Evolutionary conservation across 306 rosid species (phyloP).

Genomic region (Lathyrus tuberosus): DNA sequence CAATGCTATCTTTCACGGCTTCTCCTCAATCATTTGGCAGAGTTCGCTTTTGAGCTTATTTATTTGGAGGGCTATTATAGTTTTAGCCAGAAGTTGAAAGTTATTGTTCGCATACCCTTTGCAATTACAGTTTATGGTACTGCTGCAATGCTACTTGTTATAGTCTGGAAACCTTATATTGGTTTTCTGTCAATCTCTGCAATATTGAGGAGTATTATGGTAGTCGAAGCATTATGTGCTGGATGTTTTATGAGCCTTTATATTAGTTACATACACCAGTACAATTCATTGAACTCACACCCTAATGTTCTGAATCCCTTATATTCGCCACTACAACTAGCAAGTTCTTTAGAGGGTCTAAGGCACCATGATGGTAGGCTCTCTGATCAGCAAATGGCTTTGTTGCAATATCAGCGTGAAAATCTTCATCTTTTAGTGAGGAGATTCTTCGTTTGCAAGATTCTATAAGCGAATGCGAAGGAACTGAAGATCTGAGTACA

Average conservation of each 20-base stretch:
- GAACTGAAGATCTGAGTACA: slow-evolving; percentile 83
- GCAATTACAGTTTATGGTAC: slow-evolving; percentile 94
- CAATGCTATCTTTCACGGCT: no score
- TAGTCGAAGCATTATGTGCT: slow-evolving; percentile 78
- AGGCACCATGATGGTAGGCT: slow-evolving; percentile 96
- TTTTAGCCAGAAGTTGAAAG: no score
- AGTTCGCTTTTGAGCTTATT: no score
- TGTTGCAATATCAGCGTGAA: slow-evolving; percentile 97
- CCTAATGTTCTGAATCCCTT: slow-evolving; percentile 95
- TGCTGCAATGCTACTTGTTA: slow-evolving; percentile 90
- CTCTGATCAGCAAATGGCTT: slow-evolving; percentile 99
- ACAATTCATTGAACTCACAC: slow-evolving; percentile 92
- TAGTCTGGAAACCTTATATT: slow-evolving; percentile 87
- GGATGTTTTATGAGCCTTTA: slow-evolving; percentile 85
- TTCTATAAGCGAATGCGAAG: slow-evolving; percentile 81
- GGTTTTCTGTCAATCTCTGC: slow-evolving; percentile 70
- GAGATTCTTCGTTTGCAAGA: slow-evolving; percentile 98
- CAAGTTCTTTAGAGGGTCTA: slow-evolving; percentile 96
- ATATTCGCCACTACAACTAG: slow-evolving; percentile 95
- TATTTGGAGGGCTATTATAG: no score
- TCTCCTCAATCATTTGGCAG: no score
- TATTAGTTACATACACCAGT: slow-evolving; percentile 83
- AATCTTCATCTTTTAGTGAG: slow-evolving; percentile 96
- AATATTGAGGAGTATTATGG: slow-evolving; percentile 85
- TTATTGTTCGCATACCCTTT: no score